Base-by-base conservation (phyloP, 108 stramenopile species). In the Cyclotella sp. region DNA sequence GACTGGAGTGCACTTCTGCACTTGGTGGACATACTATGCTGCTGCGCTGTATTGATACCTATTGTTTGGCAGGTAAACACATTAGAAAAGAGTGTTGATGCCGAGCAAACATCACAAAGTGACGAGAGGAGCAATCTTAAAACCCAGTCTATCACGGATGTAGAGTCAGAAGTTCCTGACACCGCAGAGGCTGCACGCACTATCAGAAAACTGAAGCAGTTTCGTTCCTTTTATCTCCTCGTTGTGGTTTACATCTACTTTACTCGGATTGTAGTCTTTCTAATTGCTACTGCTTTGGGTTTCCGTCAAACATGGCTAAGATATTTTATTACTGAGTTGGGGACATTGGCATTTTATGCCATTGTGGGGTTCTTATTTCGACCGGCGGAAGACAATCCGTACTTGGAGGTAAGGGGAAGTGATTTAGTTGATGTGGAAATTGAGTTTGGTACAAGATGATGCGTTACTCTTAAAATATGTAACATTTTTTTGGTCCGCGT, bases 1-100 rank as follows among this genome's bases (percentile, higher is more conserved):
- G 77, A 82, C 59, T 98, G 97, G 99, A 89, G 78, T 41, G 93
- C 95, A 51, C 57, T 98, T 34, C 85, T 99, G 24, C 97, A 98
- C 77, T 70, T 99, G 40, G 90, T 98, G 10, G 99, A 99, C 76
- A 94, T 98, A 39, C n/a, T 98, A 39, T 98, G 99, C 77, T 98
- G 99, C 77, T 93, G 90, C 70, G 96, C 95, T 42, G 88, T 99
- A n/a, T 81, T 98, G 18, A 59, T 98, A 62, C 99, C 99, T 14
- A 97, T 99, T 72, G 91, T 98, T 21, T 98, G 97, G 98, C 93
- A 93, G 76, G 91, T 96, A 28, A 92, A 91, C 58, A 63, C 86
- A 27, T 72, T 94, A 45, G 92, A 94, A 77, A 88, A 88, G 72
- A 90, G 68, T 61, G 63, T 95, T 42, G 84, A 85, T 53, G 75